Base-by-base conservation (phyloP, 192 early-diverging fungal genomes). In the Rhizophagus clarus region DNA sequence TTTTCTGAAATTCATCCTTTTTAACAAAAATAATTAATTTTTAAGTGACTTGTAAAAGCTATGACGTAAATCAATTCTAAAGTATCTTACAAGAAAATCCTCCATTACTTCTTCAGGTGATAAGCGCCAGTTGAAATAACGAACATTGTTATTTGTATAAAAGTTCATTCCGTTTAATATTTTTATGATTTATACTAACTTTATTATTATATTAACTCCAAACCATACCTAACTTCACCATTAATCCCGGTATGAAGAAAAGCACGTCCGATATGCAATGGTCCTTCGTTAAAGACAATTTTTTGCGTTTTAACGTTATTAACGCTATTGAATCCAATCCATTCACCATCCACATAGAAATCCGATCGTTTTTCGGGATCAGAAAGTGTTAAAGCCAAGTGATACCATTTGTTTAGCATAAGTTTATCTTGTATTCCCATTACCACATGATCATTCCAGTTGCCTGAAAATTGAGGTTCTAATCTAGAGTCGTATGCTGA, bases 51-150 rank as follows among this genome's bases (percentile, higher is more conserved):
- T 3, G 4, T 34, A 42, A 34, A 69, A 69, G 11, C 22, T 22
- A 69, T 22, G 32, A 42, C 6, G 0, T 69, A 20, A 69, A 69
- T 40, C 0, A 9, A 69, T 37, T 40, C 32, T 40, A 34, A 40
- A 22, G 7, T 26, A 12, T 73, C 72, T 73, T 49, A 73, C 73
- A 7, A 74, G 22, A 45, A 31, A 67, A 49, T 77, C 76, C 49
- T 67, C 26, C 40, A 51, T 77, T 45, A 77, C 76, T 49, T 77
- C 76, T 29, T 67, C 63, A 17, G 62, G 45, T 17, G 37, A 77
- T 66, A 77, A 77, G 17, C 76, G 76, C 76, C 76, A 77, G 37
- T 77, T 77, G 62, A 67, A 77, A 67, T 77, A 77, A 29, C 61
- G 76, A 77, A 77, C 62, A 77, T 77, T 77, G 2, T 63, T 77